phyloP scores from a whole-genome alignment of 2,329 filamentous ascomycete genomes.

The Aspergillus caelatus region DNA sequence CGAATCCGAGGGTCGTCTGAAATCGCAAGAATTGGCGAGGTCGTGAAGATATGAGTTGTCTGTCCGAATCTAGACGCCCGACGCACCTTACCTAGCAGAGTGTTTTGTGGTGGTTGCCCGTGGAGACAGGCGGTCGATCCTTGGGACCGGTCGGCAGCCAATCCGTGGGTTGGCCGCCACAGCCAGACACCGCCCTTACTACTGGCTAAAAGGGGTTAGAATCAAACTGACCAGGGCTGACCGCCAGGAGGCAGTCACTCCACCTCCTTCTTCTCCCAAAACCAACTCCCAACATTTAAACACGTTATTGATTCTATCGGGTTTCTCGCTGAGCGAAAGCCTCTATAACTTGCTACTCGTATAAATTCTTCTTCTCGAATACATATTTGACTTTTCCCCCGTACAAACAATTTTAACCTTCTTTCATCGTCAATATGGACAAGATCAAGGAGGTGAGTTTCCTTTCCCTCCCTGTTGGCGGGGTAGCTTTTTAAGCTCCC shows the following conservation, averaged over 20 bases:
- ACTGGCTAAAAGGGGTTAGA: constrained; percentile 10
- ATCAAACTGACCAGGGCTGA: constrained; percentile 20
- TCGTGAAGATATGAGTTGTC: constrained; percentile 9
- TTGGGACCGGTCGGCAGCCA: neutral
- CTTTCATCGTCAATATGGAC: constrained; percentile 62
- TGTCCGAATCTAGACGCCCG: constrained; percentile 26
- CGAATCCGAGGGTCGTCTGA: neutral
- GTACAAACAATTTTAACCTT: constrained; percentile 28
- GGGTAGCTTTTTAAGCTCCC: constrained; percentile 41
- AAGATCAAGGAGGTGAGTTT: constrained; percentile 83
- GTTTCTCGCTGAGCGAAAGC: constrained; percentile 43
- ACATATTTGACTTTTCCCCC: constrained; percentile 27
- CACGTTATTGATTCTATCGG: constrained; percentile 16
- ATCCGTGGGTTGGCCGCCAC: constrained; percentile 2
- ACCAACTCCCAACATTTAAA: constrained; percentile 20
- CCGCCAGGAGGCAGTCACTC: constrained; percentile 23
- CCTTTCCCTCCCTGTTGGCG: constrained; percentile 34
- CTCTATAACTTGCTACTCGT: constrained; percentile 21
- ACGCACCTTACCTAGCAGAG: constrained; percentile 11
- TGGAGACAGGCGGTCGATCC: constrained; percentile 33
- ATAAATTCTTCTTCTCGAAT: constrained; percentile 25
- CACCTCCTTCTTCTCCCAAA: constrained; percentile 23
- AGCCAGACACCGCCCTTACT: constrained; percentile 5
- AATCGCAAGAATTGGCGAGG: neutral
- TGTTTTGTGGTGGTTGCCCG: constrained; percentile 42